phyloP scores from a whole-genome alignment of 352 stramenopile species.

The Phytophthora macrochlamydospora region DNA sequence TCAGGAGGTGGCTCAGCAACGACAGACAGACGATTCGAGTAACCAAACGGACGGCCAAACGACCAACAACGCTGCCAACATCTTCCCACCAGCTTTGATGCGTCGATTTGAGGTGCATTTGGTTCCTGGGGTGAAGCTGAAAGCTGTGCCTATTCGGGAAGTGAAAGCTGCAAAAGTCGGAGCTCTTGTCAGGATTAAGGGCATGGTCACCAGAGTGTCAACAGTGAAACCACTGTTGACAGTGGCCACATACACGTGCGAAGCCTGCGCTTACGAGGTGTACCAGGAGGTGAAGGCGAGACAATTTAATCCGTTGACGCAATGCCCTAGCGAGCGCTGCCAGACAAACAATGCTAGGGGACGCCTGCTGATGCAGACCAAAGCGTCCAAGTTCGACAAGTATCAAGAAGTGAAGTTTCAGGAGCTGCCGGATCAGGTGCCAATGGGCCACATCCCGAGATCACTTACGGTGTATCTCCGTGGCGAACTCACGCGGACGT shows the following conservation, averaged over 20 bases:
- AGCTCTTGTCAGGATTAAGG: conserved; percentile 95
- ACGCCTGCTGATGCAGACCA: conserved; percentile 94
- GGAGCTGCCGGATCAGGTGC: conserved; percentile 92
- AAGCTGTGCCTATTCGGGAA: conserved; percentile 92
- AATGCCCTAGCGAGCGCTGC: conserved; percentile 92
- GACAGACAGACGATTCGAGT: conserved; percentile 31
- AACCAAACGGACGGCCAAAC: conserved; percentile 31
- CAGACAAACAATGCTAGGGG: conserved; percentile 79
- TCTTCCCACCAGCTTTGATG: conserved; percentile 94
- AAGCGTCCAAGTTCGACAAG: conserved; percentile 98
- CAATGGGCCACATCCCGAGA: conserved; percentile 98
- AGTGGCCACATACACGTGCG: conserved; percentile 98
- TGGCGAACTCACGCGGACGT: conserved; percentile 93
- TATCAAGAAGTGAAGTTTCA: conserved; percentile 99
- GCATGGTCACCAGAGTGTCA: conserved; percentile 98
- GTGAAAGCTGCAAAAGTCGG: conserved; percentile 95
- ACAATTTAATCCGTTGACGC: conserved; percentile 94
- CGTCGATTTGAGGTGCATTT: conserved; percentile 87
- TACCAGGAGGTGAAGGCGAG: conserved; percentile 95
- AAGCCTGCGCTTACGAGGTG: conserved; percentile 95
- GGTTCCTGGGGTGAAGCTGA: conserved; percentile 85
- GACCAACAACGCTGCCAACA: conserved; percentile 41
- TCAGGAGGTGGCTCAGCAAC: conserved; percentile 67
- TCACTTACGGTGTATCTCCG: conserved; percentile 92
- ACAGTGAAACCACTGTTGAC: conserved; percentile 97